Conservation (phyloP, 805 yeast genomes). For the Teunomyces kruisii region DNA sequence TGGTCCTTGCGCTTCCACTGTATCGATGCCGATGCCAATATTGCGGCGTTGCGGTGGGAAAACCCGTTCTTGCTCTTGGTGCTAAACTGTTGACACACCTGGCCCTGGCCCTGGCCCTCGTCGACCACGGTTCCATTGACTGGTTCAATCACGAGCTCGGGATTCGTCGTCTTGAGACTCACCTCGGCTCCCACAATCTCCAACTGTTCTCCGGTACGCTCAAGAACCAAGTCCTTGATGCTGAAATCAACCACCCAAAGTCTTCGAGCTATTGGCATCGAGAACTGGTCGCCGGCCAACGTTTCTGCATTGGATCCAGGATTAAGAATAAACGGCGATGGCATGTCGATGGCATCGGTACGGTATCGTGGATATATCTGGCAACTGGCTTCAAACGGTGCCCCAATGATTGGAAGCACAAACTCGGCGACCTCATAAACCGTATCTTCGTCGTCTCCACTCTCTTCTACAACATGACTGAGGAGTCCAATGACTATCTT, state of each 20-base stretch:
- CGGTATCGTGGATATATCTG: constrained; percentile 28
- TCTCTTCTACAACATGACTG: constrained; percentile 21
- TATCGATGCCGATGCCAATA: constrained; percentile 22
- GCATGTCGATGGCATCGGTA: constrained; percentile 29
- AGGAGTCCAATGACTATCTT: constrained; percentile 21
- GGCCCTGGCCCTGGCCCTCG: background rate
- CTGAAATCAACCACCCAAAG: constrained; percentile 23
- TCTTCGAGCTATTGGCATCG: constrained; percentile 32
- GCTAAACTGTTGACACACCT: constrained; percentile 21
- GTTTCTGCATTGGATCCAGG: constrained; percentile 12
- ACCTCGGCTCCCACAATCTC: constrained; percentile 16
- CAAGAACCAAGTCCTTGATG: constrained; percentile 2
- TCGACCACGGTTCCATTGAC: constrained; percentile 5
- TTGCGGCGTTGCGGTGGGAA: constrained; percentile 35
- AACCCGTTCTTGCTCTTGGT: constrained; percentile 40
- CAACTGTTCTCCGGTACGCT: constrained; percentile 11
- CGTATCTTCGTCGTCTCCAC: constrained; percentile 12
- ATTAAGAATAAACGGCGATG: constrained; percentile 35
- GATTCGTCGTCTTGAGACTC: constrained; percentile 23
- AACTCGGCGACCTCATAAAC: constrained; percentile 23
- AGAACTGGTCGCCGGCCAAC: constrained; percentile 7
- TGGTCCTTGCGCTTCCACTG: constrained; percentile 33
- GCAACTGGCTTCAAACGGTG: constrained; percentile 22
- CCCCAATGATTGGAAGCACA: constrained; percentile 22
- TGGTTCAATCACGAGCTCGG: constrained; percentile 24